These are phyloP conservation scores for Pythium angustatum DNA, from an alignment of 352 stramenopile species.

Conservation along the genomic window DNA sequence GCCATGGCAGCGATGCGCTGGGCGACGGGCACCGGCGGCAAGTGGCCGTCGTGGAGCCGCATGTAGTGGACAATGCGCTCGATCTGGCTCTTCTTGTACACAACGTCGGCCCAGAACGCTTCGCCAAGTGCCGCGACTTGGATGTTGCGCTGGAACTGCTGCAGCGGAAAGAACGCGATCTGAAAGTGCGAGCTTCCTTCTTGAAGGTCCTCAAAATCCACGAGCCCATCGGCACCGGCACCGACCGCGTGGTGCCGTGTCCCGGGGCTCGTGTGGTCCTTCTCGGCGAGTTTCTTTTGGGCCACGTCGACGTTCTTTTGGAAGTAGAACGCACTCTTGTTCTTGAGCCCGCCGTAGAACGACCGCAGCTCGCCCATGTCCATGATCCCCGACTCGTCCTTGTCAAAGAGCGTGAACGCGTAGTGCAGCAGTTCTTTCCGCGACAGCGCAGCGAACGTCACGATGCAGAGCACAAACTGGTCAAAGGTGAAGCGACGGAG, in stretches of 20 bases:
- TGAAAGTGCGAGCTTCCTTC: constrained; percentile 60
- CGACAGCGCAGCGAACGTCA: constrained; percentile 49
- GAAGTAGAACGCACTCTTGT: constrained; percentile 57
- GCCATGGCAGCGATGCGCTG: constrained; percentile 34
- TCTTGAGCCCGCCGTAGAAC: constrained; percentile 59
- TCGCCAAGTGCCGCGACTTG: constrained; percentile 48
- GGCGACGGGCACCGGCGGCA: constrained; percentile 43
- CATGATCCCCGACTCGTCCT: constrained; percentile 65
- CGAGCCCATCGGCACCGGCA: constrained; percentile 34
- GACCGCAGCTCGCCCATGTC: constrained; percentile 49
- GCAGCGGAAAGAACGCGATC: constrained; percentile 63
- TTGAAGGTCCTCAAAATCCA: constrained; percentile 58
- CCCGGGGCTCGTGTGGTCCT: constrained; percentile 31
- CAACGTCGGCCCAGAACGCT: constrained; percentile 43
- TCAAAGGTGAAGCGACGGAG: constrained; percentile 52
- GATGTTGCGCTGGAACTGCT: constrained; percentile 67
- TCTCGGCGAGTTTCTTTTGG: constrained; percentile 46
- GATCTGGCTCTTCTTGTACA: constrained; percentile 42
- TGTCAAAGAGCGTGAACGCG: constrained; percentile 69
- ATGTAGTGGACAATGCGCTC: constrained; percentile 66
- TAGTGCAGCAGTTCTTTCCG: constrained; percentile 60
- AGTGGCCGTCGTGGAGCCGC: constrained; percentile 49
- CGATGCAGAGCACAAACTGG: constrained; percentile 60
- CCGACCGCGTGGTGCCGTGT: constrained; percentile 17
- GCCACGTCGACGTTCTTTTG: constrained; percentile 60